Base-by-base conservation (phyloP, 306 rosid genomes). In the Urtica urens region DNA sequence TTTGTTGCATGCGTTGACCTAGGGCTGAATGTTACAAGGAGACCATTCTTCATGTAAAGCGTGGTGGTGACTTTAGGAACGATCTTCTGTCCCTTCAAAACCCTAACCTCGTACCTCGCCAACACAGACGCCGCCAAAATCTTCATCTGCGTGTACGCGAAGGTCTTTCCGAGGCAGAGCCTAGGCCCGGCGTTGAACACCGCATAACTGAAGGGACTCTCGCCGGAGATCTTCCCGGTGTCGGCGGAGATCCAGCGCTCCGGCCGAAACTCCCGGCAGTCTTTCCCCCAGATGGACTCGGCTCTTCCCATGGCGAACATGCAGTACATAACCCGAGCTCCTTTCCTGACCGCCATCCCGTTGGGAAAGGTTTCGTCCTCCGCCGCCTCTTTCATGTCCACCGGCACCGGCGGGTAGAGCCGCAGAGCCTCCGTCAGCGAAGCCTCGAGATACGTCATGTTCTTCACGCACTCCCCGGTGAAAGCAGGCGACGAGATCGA, bases 131-230 rank as follows among this genome's bases (percentile, higher is more conserved):
- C 75, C 10, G 75, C 75, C 5, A 64, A 61, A 72, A 64, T 51
- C 49, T 75, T 75, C 75, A 75, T 75, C 33, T 75, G 81, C 72
- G 46, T 23, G 40, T 51, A 63, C 21, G 82, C 75, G 33, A 75
- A 63, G 34, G 63, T 55, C 61, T 76, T 76, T 17, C 75, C 82
- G 20, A 76, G 16, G 25, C 78, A 76, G 53, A 64, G 38, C 65
- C 78, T 67, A 1, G 82, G 82, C 17, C 82, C 75, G 0, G 46
- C 78, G 50, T 71, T 71, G 7, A 76, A 71, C 19, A 71, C 78
- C 1, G 60, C 42, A 27, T 45, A 76, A 34, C 64, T 71, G 57
- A 59, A 76, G n/a, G 63, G 72, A 50, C 38, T 67, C 48, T 64
- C 63, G 8, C 28, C 49, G 38, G 44, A 33, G 19, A 63, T 40